phyloP scores from a whole-genome alignment of 2,329 filamentous ascomycete genomes.

The Pseudohalonectria lignicola region DNA sequence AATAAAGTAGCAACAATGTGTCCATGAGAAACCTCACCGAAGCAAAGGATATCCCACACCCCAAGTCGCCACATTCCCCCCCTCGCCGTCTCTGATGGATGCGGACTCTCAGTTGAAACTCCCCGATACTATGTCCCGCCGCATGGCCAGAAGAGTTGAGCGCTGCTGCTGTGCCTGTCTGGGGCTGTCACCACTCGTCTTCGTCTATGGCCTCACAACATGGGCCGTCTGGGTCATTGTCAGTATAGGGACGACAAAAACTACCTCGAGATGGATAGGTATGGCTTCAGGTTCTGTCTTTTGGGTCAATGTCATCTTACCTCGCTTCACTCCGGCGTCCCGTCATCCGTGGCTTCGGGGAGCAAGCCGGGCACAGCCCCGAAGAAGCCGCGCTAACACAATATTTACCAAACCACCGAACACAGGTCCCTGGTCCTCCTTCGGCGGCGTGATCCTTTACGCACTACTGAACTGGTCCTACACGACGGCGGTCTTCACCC shows the following conservation, averaged over 20 bases:
- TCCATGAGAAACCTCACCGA: too few relatives aligned
- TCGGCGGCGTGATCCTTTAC: slow-evolving; percentile 62
- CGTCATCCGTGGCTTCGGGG: too few relatives aligned
- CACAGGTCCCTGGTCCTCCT: slow-evolving; percentile 43
- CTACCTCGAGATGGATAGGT: slow-evolving; percentile 47
- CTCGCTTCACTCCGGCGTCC: not conserved
- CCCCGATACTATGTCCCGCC: slow-evolving; percentile 39
- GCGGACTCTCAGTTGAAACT: slow-evolving; percentile 5
- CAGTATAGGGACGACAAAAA: slow-evolving; percentile 52
- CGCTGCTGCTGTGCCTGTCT: slow-evolving; percentile 71
- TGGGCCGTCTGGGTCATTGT: slow-evolving; percentile 90
- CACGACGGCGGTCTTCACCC: slow-evolving; percentile 85
- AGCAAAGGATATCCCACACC: too few relatives aligned
- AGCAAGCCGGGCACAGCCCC: too few relatives aligned
- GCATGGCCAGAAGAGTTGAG: slow-evolving; percentile 62
- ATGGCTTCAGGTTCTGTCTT: too few relatives aligned
- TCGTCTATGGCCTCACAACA: slow-evolving; percentile 81
- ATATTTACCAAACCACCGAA: not conserved
- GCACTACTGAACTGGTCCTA: slow-evolving; percentile 78
- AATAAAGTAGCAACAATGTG: too few relatives aligned
- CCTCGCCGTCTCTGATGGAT: slow-evolving; percentile 2
- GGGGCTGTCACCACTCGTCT: slow-evolving; percentile 76
- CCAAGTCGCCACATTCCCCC: not conserved
- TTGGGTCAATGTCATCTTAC: not conserved
- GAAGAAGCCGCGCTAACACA: not conserved